A percentile compares a stretch with the other conserved stretches of the same genome.
Conservation (phyloP, 2,329 filamentous ascomycete genomes). For the Talaromyces sp. region DNA sequence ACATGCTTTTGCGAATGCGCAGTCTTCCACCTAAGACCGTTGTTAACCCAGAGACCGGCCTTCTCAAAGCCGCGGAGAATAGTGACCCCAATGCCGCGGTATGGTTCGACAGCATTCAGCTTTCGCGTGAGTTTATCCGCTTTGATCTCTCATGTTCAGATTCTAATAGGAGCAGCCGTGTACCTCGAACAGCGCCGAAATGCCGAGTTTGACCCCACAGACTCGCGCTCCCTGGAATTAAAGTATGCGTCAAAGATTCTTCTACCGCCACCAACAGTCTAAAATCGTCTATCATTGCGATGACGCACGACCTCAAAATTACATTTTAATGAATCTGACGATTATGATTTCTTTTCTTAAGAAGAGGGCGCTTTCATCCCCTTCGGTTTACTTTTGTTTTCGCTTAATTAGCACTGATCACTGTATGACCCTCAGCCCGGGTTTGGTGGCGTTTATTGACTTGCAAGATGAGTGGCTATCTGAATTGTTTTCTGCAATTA, state of each 20-base stretch:
- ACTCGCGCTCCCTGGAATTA: slow-evolving; percentile 38
- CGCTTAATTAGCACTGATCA: neutral
- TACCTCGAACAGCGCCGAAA: slow-evolving; percentile 33
- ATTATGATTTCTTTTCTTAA: neutral
- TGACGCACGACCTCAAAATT: neutral
- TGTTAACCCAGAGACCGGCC: slow-evolving; percentile 31
- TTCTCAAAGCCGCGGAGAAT: slow-evolving; percentile 31
- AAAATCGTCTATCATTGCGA: neutral
- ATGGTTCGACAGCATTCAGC: slow-evolving; percentile 38
- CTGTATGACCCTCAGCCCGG: neutral
- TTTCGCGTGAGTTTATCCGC: slow-evolving; percentile 29
- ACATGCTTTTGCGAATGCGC: slow-evolving; percentile 55
- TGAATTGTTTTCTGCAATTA: neutral
- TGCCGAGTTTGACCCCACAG: slow-evolving; percentile 31
- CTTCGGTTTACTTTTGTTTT: neutral
- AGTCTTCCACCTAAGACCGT: slow-evolving; percentile 37
- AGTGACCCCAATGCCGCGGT: slow-evolving; percentile 32
- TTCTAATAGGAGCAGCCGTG: slow-evolving; percentile 21
- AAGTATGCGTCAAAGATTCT: slow-evolving; percentile 32
- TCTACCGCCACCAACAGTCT: neutral
- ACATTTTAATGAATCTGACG: neutral
- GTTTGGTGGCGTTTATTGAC: neutral
- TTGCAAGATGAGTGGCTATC: neutral
- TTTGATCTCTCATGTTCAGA: neutral
- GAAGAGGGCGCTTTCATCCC: neutral